Conservation (phyloP, 805 yeast species). For the Candida loeiensis region DNA sequence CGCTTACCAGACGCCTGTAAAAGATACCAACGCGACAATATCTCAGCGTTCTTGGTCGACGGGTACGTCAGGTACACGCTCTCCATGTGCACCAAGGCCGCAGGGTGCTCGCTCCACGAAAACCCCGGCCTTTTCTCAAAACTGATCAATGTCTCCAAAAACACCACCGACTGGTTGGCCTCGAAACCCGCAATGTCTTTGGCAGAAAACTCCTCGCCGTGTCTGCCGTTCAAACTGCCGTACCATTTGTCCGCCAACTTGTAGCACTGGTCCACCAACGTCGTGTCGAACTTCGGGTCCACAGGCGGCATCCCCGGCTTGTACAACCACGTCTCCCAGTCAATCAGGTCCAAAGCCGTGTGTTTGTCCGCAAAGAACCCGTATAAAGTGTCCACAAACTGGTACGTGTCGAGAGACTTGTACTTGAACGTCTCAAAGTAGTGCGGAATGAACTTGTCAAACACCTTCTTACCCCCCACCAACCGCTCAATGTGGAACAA, state of each 20-base stretch:
- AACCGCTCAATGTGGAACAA: constrained; percentile 68
- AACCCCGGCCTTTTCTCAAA: constrained; percentile 40
- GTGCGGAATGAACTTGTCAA: constrained; percentile 76
- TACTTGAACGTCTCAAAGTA: constrained; percentile 71
- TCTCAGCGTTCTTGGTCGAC: constrained; percentile 70
- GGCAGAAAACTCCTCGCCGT: constrained; percentile 32
- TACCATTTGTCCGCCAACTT: constrained; percentile 66
- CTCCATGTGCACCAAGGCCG: constrained; percentile 30
- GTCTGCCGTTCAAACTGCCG: constrained; percentile 14
- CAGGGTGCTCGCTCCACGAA: constrained; percentile 36
- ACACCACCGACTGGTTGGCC: constrained; percentile 75
- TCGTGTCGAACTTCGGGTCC: constrained; percentile 74
- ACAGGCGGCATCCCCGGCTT: constrained; percentile 83
- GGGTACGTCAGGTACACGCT: constrained; percentile 39
- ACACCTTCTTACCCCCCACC: constrained; percentile 60
- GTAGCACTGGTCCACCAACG: constrained; percentile 71
- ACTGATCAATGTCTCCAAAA: constrained; percentile 63
- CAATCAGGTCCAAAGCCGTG: constrained; percentile 59
- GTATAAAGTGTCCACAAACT: constrained; percentile 72
- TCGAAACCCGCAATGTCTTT: constrained; percentile 56
- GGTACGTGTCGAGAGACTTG: constrained; percentile 73
- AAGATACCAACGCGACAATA: constrained; percentile 71
- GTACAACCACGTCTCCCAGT: constrained; percentile 84
- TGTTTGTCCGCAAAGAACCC: constrained; percentile 54
- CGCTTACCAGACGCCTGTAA: constrained; percentile 58